Conservation (phyloP, 2,329 filamentous ascomycete species). For the Cadophora sp. region DNA sequence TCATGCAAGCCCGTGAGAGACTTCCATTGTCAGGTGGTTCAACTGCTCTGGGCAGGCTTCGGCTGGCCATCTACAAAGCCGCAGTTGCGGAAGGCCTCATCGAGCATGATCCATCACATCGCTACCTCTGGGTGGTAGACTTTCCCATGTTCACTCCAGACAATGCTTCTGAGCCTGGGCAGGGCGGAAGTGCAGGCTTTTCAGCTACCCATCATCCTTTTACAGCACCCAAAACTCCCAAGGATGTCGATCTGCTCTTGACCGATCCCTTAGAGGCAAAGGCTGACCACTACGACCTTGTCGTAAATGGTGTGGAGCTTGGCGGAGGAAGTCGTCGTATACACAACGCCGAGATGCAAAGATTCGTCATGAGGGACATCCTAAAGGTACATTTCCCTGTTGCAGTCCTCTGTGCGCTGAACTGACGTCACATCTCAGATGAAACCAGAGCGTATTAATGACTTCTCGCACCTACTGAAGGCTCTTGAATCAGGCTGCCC, state of each 20-base stretch:
- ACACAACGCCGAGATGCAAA: constrained; percentile 82
- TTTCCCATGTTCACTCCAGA: constrained; percentile 91
- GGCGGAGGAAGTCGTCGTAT: constrained; percentile 94
- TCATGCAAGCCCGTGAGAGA: constrained; percentile 78
- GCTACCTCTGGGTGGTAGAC: constrained; percentile 83
- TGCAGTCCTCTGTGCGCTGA: background rate
- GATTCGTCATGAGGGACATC: constrained; percentile 83
- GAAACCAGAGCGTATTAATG: constrained; percentile 67
- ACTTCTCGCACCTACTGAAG: constrained; percentile 85
- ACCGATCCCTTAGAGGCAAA: constrained; percentile 73
- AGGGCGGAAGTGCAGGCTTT: constrained; percentile 82
- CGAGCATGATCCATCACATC: constrained; percentile 51
- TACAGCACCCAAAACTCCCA: constrained; percentile 77
- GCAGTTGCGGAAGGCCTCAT: constrained; percentile 38
- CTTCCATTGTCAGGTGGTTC: constrained; percentile 74
- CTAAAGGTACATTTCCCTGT: constrained; percentile 56
- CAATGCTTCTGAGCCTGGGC: constrained; percentile 61
- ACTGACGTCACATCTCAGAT: constrained; percentile 33
- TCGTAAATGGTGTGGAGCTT: constrained; percentile 93
- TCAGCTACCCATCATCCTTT: constrained; percentile 95
- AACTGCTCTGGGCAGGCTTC: constrained; percentile 52
- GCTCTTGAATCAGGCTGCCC: constrained; percentile 87
- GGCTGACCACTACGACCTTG: constrained; percentile 94
- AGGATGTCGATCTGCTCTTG: constrained; percentile 77
- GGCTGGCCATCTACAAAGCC: constrained; percentile 41